Base-by-base conservation (phyloP, 2,329 filamentous ascomycete genomes). In the Aspergillus sp. region DNA sequence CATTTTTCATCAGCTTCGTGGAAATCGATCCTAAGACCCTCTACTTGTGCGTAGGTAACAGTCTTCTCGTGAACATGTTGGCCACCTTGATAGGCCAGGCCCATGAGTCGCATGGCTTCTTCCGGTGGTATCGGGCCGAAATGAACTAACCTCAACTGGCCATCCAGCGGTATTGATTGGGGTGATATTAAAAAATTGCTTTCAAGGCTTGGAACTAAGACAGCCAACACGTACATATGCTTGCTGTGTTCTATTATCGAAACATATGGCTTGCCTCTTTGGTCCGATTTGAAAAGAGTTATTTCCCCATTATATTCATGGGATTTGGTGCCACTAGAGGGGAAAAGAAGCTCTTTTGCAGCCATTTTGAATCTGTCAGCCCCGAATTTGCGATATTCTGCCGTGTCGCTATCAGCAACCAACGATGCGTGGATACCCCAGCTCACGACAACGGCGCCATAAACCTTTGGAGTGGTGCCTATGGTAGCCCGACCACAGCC, bases 341-440 rank as follows among this genome's bases (percentile, higher is more conserved):
- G 81, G 38, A 71, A 76, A n/a, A 95, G 68, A 6, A 91, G 77
- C 56, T 89, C 83, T 41, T 82, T 77, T 0, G 89, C 90, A 0
- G 89, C 90, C 79, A 95, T 88, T 44, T 83, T 78, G 68, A 97
- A 97, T 13, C 91, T 78, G 60, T 85, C 80, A 29, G 76, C 74
- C 9, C 91, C 91, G 58, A 86, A 83, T 52, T 81, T 79, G 49
- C 91, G 84, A 66, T 91, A 91, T 51, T 82, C 85, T 0, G 79
- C 73, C 0, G 90, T 94, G 65, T 97, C 91, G 65, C 87, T 93
- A 69, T 96, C 90, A 55, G 88, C 90, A 19, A 97, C 89, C 4
- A 97, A 76, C 34, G 85, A 83, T 28, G 90, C 88, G 60, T 97
- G 91, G 58, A 97, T 82, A 13, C 87, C 91, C 78, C 94, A 95